Evolutionary conservation across 228 moss, liverwort and hornwort genomes (phyloP).

Genomic region (Sphagnum fallax): DNA sequence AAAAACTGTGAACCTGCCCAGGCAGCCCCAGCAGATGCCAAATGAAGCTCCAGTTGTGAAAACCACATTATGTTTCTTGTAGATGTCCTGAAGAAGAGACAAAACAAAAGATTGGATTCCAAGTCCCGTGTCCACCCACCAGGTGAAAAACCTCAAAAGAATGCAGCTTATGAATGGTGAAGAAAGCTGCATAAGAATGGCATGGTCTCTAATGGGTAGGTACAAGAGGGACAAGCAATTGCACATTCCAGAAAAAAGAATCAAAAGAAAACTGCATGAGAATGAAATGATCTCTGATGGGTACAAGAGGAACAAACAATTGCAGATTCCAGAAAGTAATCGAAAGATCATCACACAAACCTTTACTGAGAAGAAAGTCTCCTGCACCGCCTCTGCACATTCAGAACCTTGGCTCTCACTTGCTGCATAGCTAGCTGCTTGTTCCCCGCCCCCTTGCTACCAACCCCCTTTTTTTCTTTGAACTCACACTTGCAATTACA

Average conservation of each 20-base stretch:
- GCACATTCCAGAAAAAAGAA: no score
- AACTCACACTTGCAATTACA: no score
- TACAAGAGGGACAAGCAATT: not conserved
- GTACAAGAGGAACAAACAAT: no score
- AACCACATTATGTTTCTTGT: constrained; percentile 82
- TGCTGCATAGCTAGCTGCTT: constrained; percentile 19
- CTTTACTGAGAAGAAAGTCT: constrained; percentile 33
- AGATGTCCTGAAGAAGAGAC: constrained; percentile 31
- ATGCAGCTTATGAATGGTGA: no score
- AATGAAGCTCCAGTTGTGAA: constrained; percentile 70
- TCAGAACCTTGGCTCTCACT: constrained; percentile 24
- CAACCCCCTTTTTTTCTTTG: not conserved
- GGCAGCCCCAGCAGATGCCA: constrained; percentile 82
- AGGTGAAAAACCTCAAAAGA: no score
- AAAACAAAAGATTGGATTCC: no score
- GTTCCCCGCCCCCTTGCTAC: not conserved
- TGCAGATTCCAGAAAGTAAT: not conserved
- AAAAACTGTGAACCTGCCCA: constrained; percentile 53
- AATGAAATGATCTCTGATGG: not conserved
- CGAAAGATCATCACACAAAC: constrained; percentile 1
- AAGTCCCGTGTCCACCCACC: no score
- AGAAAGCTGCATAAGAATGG: not conserved
- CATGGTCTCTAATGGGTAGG: not conserved
- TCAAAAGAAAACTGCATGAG: not conserved
- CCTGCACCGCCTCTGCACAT: constrained; percentile 21